These are phyloP conservation scores for Ceriops tagal DNA, from an alignment of 345 rosid genomes.

Conservation along the genomic window DNA sequence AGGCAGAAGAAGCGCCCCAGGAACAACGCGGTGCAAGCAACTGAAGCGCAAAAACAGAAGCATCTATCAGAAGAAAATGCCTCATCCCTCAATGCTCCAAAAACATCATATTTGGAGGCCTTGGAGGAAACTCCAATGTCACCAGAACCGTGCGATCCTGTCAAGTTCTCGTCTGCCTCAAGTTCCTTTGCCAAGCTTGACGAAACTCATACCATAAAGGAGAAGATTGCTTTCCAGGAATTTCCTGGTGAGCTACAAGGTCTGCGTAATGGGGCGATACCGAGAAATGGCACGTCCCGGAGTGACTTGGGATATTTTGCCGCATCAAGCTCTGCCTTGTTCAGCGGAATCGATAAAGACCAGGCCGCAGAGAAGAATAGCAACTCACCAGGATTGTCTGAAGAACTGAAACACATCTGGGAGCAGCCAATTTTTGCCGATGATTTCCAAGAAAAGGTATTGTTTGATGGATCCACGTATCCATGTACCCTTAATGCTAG, in stretches of 20 bases:
- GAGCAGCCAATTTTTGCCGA: neutral
- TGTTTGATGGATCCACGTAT: neutral
- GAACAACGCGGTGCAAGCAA: constrained; percentile 4
- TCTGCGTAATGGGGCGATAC: neutral
- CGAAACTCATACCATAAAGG: constrained; percentile 1
- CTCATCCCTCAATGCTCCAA: neutral
- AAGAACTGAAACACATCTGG: neutral
- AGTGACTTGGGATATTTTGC: too few relatives aligned
- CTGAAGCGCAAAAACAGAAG: neutral
- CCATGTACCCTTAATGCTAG: too few relatives aligned
- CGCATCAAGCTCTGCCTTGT: neutral
- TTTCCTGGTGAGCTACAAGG: neutral
- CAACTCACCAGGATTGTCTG: neutral
- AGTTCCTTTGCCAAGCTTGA: neutral
- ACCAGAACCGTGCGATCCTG: neutral
- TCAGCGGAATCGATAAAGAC: neutral
- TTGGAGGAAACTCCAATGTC: neutral
- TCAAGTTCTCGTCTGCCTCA: constrained; percentile 7
- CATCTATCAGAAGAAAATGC: constrained; percentile 1
- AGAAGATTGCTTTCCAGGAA: neutral
- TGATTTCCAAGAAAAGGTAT: neutral
- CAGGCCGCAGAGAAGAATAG: neutral
- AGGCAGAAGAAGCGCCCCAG: constrained; percentile 16
- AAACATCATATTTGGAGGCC: neutral
- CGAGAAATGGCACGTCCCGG: too few relatives aligned